Percentiles rank a stretch among this genome's conserved stretches.
Conservation (phyloP, 2,329 filamentous ascomycete genomes). For the Scedosporium dehoogii region DNA sequence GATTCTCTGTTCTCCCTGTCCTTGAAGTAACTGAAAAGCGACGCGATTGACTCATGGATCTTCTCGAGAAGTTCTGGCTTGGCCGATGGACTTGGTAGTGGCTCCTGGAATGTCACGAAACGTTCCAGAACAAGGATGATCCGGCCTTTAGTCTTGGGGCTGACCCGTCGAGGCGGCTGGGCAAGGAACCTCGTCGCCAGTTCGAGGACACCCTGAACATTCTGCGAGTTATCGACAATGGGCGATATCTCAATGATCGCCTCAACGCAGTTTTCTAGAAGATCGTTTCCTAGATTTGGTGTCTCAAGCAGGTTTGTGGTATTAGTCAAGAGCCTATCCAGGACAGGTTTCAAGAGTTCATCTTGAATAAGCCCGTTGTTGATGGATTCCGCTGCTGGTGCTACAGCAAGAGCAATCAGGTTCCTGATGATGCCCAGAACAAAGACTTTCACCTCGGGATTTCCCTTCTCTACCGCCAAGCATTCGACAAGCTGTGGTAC, state of each 20-base stretch:
- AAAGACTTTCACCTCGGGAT: constrained; percentile 79
- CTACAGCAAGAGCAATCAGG: constrained; percentile 50
- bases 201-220: constrained; percentile 67
- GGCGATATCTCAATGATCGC: constrained; percentile 68
- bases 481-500: constrained; percentile 63
- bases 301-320: constrained; percentile 58
- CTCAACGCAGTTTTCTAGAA: constrained; percentile 71
- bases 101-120: constrained; percentile 60
- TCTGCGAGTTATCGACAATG: constrained; percentile 55
- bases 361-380: constrained; percentile 46
- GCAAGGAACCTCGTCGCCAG: constrained; percentile 74
- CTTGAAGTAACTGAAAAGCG: constrained; percentile 83
- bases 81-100: constrained; percentile 29
- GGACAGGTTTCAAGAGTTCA: constrained; percentile 46
- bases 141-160: constrained; percentile 70
- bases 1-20: constrained; percentile 68
- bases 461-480: constrained; percentile 61
- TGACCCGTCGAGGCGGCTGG: constrained; percentile 76
- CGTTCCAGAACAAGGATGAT: constrained; percentile 72
- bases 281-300: constrained; percentile 53
- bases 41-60: constrained; percentile 53
- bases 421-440: constrained; percentile 67
- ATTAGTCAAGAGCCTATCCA: constrained; percentile 53
- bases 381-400: constrained; percentile 43
- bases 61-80: constrained; percentile 14